These are phyloP conservation scores for Lasiosphaeria ovina DNA, from an alignment of 495 filamentous ascomycete genomes.

Conservation along the genomic window DNA sequence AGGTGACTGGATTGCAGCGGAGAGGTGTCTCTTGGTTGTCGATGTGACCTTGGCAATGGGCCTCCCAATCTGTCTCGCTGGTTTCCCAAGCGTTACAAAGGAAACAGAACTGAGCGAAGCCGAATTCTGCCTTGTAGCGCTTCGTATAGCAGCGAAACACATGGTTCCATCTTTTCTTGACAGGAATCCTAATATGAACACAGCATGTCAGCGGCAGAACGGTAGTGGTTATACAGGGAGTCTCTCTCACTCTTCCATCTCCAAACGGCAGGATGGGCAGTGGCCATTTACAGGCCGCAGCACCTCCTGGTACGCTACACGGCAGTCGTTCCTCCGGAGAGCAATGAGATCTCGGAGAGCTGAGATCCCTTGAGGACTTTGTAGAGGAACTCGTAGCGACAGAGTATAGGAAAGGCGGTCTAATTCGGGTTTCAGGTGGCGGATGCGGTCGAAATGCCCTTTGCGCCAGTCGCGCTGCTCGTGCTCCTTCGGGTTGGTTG, in stretches of 20 bases:
- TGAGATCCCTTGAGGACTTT: neutral
- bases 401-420: neutral
- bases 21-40: neutral
- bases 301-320: slow-evolving; percentile 2
- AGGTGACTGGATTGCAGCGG: slow-evolving; percentile 1
- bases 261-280: neutral
- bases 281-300: neutral
- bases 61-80: neutral
- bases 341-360: neutral
- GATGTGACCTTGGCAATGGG: slow-evolving; percentile 1
- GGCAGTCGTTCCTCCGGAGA: neutral
- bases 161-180: neutral
- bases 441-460: neutral
- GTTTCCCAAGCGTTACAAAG: neutral
- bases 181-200: neutral
- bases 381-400: neutral
- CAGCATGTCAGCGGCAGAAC: neutral
- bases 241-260: neutral
- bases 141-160: neutral
- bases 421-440: neutral
- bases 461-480: neutral
- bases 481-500: neutral
- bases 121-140: neutral
- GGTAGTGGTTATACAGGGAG: neutral
- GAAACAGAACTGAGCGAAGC: neutral